Conservation (phyloP, 306 rosid species). For the Casuarina cunninghamiana region DNA sequence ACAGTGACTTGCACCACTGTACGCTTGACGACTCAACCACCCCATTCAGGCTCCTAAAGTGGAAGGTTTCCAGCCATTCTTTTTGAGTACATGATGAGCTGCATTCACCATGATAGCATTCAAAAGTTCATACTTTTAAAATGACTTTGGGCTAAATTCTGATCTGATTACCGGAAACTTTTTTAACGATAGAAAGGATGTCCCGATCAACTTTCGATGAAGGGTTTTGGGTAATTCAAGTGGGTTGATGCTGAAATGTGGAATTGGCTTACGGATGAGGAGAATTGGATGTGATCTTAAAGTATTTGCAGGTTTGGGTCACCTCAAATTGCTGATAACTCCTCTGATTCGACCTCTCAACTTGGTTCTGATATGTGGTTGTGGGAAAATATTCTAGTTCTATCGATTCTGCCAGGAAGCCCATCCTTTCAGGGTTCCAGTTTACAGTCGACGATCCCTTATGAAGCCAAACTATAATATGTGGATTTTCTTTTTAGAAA, state of each 20-base stretch:
- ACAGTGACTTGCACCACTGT: background rate
- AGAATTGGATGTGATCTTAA: background rate
- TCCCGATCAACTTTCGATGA: background rate
- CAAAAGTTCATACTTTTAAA: no score
- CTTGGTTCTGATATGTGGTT: background rate
- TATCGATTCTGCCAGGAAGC: no score
- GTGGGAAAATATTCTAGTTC: no score
- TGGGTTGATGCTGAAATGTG: background rate
- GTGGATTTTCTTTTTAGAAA: no score
- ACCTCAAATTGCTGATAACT: background rate
- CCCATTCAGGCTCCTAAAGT: background rate
- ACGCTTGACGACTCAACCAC: background rate
- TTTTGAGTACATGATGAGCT: background rate
- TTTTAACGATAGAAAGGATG: background rate
- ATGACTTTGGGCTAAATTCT: background rate
- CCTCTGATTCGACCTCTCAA: background rate
- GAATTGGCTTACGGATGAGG: background rate
- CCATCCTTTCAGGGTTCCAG: no score
- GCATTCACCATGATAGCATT: no score
- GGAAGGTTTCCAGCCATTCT: background rate
- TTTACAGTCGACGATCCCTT: no score
- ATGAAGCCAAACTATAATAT: no score
- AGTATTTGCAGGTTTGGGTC: background rate
- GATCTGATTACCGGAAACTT: background rate
- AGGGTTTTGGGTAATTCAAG: background rate